phyloP scores from a whole-genome alignment of 768 basidiomycete species.

The Trametes cinnabarina region DNA sequence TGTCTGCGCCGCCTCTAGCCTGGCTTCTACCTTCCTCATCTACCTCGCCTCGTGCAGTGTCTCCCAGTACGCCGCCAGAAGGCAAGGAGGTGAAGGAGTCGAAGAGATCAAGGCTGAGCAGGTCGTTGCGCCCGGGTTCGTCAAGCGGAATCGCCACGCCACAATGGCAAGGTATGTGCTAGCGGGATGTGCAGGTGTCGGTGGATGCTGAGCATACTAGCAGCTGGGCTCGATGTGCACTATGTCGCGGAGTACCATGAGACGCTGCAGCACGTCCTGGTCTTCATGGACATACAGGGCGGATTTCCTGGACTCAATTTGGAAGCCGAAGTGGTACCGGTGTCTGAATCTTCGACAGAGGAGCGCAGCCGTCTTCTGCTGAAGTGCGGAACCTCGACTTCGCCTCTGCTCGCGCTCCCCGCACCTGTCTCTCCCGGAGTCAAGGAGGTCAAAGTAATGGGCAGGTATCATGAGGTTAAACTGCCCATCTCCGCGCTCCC shows the following conservation, averaged over 20 bases:
- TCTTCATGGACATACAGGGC: conserved; percentile 64
- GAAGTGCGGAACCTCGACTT: conserved; percentile 55
- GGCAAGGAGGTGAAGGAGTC: conserved; percentile 4
- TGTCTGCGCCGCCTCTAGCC: conserved; percentile 35
- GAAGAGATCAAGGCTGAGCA: conserved; percentile 21
- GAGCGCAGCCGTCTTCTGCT: conserved; percentile 60
- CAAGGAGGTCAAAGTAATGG: conserved; percentile 53
- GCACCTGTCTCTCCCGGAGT: conserved; percentile 63
- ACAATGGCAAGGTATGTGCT: conserved; percentile 24
- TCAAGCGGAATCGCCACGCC: conserved; percentile 27
- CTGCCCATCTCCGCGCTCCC: conserved; percentile 38
- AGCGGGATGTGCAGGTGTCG: neutral
- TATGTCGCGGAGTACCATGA: conserved; percentile 82
- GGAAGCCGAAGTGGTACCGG: conserved; percentile 62
- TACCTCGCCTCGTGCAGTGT: conserved; percentile 13
- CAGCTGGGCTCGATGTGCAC: conserved; percentile 39
- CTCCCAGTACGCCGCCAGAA: conserved; percentile 11
- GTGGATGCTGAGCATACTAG: neutral
- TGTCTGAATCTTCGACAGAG: conserved; percentile 12
- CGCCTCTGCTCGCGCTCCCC: conserved; percentile 39
- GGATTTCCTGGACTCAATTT: conserved; percentile 49
- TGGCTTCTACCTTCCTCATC: conserved; percentile 28
- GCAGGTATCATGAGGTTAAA: conserved; percentile 71
- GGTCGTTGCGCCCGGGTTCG: conserved; percentile 28
- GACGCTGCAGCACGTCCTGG: conserved; percentile 73